A percentile compares a stretch with the other conserved stretches of the same genome.
Evolutionary conservation across 1,284 basidiomycete genomes (phyloP).

Genomic region (Ceratobasidium sp.): DNA sequence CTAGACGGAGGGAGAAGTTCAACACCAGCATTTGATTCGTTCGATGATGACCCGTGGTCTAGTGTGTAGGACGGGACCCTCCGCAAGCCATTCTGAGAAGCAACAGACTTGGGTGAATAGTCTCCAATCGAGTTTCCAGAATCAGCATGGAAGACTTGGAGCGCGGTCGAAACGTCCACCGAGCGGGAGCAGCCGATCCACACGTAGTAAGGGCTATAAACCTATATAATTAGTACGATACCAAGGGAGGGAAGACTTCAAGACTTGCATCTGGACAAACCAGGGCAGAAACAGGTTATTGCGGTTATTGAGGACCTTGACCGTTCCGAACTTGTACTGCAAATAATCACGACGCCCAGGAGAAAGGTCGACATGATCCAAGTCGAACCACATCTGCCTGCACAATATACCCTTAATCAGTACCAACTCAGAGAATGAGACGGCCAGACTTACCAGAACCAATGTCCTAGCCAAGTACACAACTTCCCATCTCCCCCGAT

Average conservation of each 20-base stretch:
- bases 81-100: conserved; percentile 47
- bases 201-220: conserved; percentile 72
- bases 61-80: conserved; percentile 51
- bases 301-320: conserved; percentile 77
- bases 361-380: conserved; percentile 79
- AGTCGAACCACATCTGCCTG: conserved; percentile 65
- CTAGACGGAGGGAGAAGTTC: conserved; percentile 69
- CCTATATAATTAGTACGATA: conserved; percentile 5
- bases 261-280: conserved; percentile 69
- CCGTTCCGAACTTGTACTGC: conserved; percentile 83
- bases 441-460: conserved; percentile 81
- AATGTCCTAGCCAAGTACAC: conserved; percentile 76
- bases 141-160: conserved; percentile 76
- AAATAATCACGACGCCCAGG: conserved; percentile 78
- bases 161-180: conserved; percentile 68
- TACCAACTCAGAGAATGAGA: conserved; percentile 21
- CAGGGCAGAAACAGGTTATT: conserved; percentile 77
- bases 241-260: conserved; percentile 47
- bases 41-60: conserved; percentile 52
- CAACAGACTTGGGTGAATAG: conserved; percentile 56
- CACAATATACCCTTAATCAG: not conserved
- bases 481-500: conserved; percentile 77
- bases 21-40: conserved; percentile 58
- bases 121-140: conserved; percentile 74
- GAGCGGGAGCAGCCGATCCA: conserved; percentile 79